Conservation (phyloP, 1,139 yeast genomes). For the Protomyces pachydermus region DNA sequence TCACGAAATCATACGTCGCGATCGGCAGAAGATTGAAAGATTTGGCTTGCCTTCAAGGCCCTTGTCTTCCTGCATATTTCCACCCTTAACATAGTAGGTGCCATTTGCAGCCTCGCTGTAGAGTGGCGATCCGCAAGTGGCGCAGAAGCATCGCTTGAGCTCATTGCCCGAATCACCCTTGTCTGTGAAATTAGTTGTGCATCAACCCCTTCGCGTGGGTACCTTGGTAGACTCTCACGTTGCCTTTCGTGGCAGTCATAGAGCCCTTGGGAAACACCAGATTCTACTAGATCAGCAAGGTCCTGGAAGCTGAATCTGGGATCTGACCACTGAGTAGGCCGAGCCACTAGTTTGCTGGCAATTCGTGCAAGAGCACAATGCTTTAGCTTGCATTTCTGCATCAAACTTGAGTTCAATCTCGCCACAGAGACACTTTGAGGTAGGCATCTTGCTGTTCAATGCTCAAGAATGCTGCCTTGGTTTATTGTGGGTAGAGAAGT, state of each 20-base stretch:
- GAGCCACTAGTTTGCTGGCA: conserved; percentile 5
- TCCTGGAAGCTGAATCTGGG: background rate
- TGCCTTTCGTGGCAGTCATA: background rate
- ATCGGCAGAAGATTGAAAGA: background rate
- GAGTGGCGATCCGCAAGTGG: background rate
- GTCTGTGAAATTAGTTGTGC: background rate
- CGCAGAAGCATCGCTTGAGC: conserved; percentile 3
- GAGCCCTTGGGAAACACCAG: background rate
- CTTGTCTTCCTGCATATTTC: background rate
- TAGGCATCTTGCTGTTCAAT: background rate
- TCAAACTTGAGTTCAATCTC: background rate
- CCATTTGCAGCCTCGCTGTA: background rate
- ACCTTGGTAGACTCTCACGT: background rate
- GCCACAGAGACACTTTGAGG: background rate
- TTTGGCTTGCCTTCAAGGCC: background rate
- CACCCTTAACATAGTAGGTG: conserved; percentile 6
- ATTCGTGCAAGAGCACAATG: background rate
- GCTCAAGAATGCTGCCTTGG: too few relatives aligned
- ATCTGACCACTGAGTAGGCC: background rate
- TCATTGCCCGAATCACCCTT: background rate
- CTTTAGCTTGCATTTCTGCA: background rate
- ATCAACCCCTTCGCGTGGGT: too few relatives aligned
- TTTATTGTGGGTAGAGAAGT: too few relatives aligned
- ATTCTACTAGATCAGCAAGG: background rate
- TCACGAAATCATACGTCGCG: background rate